A percentile compares a stretch with the other conserved stretches of the same genome.
Conservation (phyloP, 345 rosid genomes). For the Salix exigua region DNA sequence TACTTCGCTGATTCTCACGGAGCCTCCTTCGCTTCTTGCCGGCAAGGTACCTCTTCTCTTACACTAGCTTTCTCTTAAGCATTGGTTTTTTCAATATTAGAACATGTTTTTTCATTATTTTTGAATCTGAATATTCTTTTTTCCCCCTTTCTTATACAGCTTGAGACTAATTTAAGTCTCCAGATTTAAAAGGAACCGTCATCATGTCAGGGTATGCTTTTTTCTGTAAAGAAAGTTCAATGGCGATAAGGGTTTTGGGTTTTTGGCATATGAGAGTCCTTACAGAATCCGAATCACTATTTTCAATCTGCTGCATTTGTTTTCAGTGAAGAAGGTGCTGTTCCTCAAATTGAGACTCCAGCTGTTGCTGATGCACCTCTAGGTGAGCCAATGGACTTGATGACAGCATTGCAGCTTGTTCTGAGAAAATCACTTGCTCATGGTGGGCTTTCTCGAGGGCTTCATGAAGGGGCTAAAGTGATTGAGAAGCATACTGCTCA, state of each 20-base stretch:
- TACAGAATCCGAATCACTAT: background rate
- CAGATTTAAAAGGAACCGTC: background rate
- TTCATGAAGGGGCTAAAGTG: conserved; percentile 72
- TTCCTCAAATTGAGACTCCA: conserved; percentile 32
- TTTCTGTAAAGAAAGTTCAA: background rate
- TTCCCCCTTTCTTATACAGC: background rate
- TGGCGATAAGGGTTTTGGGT: background rate
- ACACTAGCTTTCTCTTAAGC: background rate
- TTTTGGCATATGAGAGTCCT: background rate
- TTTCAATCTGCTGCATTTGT: background rate
- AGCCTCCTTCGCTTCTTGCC: background rate
- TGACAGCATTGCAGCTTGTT: conserved; percentile 69
- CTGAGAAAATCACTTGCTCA: conserved; percentile 73
- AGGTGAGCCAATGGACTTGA: conserved; percentile 71
- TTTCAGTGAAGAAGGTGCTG: conserved; percentile 64
- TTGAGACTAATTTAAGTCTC: background rate
- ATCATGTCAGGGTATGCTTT: background rate
- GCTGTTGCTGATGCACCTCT: conserved; percentile 26
- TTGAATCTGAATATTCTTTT: background rate
- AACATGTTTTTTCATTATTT: background rate
- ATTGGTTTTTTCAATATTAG: background rate
- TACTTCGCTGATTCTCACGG: background rate
- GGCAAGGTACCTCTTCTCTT: background rate
- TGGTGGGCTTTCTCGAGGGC: conserved; percentile 65
- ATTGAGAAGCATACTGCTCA: conserved; percentile 72